Percentiles rank a stretch among this genome's conserved stretches.
Evolutionary conservation across 108 stramenopile species (phyloP).

Genomic region (Phaeodactylum tricornutum): DNA sequence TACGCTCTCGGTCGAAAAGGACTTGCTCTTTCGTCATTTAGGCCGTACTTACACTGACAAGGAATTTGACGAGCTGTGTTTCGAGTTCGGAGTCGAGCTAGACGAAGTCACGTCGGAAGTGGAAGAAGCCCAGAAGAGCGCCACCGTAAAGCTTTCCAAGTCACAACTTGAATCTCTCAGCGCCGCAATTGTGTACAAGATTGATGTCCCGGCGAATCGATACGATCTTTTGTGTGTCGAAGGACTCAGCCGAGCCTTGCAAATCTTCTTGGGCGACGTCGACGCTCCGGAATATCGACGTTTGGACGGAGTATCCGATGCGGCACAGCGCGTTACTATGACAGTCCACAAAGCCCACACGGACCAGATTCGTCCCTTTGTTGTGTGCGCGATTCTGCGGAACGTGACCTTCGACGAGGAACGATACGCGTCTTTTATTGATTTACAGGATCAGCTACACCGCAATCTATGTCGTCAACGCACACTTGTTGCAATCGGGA

Average conservation of each 20-base stretch:
- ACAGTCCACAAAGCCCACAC: conserved; percentile 78
- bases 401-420: conserved; percentile 80
- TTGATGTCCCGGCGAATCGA: conserved; percentile 98
- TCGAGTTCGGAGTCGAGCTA: conserved; percentile 99
- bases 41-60: conserved; percentile 93
- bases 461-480: conserved; percentile 97
- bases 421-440: conserved; percentile 96
- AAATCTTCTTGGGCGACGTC: conserved; percentile 87
- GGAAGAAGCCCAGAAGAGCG: conserved; percentile 74
- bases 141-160: conserved; percentile 47
- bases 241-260: conserved; percentile 88
- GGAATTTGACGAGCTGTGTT: conserved; percentile 98
- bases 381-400: conserved; percentile 94
- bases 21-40: conserved; percentile 81
- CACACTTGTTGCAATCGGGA: conserved; percentile 97
- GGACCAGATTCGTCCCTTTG: conserved; percentile 88
- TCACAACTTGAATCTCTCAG: conserved; percentile 40
- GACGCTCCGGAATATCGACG: conserved; percentile 59
- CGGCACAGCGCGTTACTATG: conserved; percentile 27
- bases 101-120: conserved; percentile 95
- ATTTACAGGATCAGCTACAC: conserved; percentile 98
- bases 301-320: conserved; percentile 17
- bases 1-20: conserved; percentile 83
- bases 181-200: conserved; percentile 88
- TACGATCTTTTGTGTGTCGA: conserved; percentile 98